phyloP scores from a whole-genome alignment of 805 yeast species.

The Ogataea polymorpha region DNA sequence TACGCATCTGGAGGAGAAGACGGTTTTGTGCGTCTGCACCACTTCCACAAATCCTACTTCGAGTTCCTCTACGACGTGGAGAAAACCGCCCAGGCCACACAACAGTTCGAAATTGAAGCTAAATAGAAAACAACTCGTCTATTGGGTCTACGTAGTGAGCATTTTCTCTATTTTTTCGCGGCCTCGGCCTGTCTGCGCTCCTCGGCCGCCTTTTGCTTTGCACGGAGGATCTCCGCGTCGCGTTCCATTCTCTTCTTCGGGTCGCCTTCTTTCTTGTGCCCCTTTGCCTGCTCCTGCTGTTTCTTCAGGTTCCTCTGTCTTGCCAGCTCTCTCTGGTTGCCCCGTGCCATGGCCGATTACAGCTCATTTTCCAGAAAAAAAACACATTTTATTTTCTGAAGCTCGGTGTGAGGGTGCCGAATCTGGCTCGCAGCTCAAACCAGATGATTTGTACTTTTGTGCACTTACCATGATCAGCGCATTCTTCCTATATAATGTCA shows the following conservation, averaged over 20 bases:
- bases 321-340: constrained; percentile 94
- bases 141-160: not conserved
- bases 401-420: constrained; percentile 2
- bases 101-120: constrained; percentile 19
- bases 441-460: too few species aligned
- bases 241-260: constrained; percentile 80
- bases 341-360: constrained; percentile 70
- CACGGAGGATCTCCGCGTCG: constrained; percentile 88
- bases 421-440: not conserved
- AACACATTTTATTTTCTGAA: not conserved
- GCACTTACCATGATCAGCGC: constrained; percentile 69
- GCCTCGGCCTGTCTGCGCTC: constrained; percentile 34
- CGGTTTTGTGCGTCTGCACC: constrained; percentile 92
- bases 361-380: not conserved
- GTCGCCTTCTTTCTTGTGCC: constrained; percentile 70
- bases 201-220: constrained; percentile 80
- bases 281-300: constrained; percentile 58
- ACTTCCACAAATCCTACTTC: constrained; percentile 87
- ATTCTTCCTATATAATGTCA: constrained; percentile 68
- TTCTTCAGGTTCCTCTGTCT: constrained; percentile 86
- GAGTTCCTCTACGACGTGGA: constrained; percentile 93
- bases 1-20: constrained; percentile 99
- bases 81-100: constrained; percentile 58
- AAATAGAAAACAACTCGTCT: constrained; percentile 6
- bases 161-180: constrained; percentile 20